Conservation (phyloP, 2,329 filamentous ascomycete genomes). For the Fusarium sterilihyphosum region DNA sequence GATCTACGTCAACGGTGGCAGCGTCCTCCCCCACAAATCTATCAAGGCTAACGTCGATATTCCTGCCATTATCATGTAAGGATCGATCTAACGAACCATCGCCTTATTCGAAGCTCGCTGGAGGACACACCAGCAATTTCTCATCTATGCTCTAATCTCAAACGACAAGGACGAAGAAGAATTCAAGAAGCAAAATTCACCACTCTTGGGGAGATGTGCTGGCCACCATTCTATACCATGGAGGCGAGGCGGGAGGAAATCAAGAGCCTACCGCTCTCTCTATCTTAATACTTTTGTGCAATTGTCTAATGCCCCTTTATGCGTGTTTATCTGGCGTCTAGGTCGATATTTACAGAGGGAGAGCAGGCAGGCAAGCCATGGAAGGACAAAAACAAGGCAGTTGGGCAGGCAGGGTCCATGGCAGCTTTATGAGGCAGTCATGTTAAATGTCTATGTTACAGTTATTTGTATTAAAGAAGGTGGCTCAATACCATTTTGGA, state of each 20-base stretch:
- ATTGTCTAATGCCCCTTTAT: constrained; percentile 43
- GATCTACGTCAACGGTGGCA: constrained; percentile 97
- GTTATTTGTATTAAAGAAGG: constrained; percentile 32
- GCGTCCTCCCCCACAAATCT: constrained; percentile 95
- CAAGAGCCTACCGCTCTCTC: constrained; percentile 36
- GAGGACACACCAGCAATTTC: constrained; percentile 36
- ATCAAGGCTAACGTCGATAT: constrained; percentile 98
- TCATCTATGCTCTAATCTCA: constrained; percentile 29
- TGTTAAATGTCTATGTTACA: constrained; percentile 26
- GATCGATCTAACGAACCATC: constrained; percentile 41
- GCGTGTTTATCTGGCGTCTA: constrained; percentile 45
- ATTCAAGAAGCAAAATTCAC: constrained; percentile 38
- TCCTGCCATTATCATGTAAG: constrained; percentile 74
- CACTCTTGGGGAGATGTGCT: constrained; percentile 43
- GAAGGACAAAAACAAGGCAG: constrained; percentile 37
- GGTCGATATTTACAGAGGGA: constrained; percentile 42
- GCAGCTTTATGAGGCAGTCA: constrained; percentile 35
- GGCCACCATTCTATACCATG: constrained; percentile 40
- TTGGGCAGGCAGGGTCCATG: constrained; percentile 35
- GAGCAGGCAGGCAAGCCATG: constrained; percentile 36
- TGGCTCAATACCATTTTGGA: constrained; percentile 29
- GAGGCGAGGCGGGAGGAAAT: constrained; percentile 25
- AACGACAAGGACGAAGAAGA: constrained; percentile 36
- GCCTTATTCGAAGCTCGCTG: constrained; percentile 16
- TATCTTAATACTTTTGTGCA: constrained; percentile 42